Percentiles rank a stretch among this genome's conserved stretches.
phyloP scores from a whole-genome alignment of 495 filamentous ascomycete genomes.

The Penicillium riverlandense region DNA sequence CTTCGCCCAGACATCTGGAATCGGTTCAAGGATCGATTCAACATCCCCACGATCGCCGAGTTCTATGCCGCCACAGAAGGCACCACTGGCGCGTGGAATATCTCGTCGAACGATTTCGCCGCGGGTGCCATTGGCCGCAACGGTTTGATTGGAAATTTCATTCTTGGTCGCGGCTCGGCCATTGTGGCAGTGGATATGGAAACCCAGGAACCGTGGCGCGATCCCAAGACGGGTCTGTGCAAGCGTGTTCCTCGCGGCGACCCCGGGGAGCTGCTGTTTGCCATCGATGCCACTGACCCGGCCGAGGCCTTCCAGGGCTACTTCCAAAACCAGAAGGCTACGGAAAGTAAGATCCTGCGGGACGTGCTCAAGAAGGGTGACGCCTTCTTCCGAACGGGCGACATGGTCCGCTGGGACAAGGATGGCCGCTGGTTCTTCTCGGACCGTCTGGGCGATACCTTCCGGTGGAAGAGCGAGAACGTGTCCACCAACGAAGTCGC shows the following conservation, averaged over 20 bases:
- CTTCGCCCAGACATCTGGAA: conserved; percentile 91
- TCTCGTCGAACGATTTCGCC: conserved; percentile 64
- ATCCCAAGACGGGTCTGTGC: conserved; percentile 69
- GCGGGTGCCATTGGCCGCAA: conserved; percentile 77
- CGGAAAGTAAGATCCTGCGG: conserved; percentile 68
- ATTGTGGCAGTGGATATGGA: conserved; percentile 69
- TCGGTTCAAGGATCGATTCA: conserved; percentile 79
- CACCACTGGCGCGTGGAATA: conserved; percentile 64
- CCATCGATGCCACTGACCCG: conserved; percentile 60
- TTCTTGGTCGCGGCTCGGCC: conserved; percentile 44
- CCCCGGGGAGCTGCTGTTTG: conserved; percentile 74
- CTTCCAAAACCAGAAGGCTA: conserved; percentile 68
- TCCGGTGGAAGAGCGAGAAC: conserved; percentile 94
- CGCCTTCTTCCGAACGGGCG: conserved; percentile 80
- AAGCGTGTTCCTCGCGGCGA: conserved; percentile 50
- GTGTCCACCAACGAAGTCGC: conserved; percentile 75
- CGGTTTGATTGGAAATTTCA: conserved; percentile 50
- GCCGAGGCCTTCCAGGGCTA: conserved; percentile 75
- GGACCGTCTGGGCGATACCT: conserved; percentile 91
- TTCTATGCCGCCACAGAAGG: conserved; percentile 92
- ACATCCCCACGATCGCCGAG: conserved; percentile 70
- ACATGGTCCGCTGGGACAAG: conserved; percentile 63
- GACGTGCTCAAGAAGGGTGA: conserved; percentile 78
- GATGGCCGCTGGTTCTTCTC: conserved; percentile 78
- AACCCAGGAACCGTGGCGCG: conserved; percentile 61